Percentiles rank a stretch among this genome's conserved stretches.
Evolutionary conservation across 768 basidiomycete species (phyloP).

Genomic region (Boletus bicolor): DNA sequence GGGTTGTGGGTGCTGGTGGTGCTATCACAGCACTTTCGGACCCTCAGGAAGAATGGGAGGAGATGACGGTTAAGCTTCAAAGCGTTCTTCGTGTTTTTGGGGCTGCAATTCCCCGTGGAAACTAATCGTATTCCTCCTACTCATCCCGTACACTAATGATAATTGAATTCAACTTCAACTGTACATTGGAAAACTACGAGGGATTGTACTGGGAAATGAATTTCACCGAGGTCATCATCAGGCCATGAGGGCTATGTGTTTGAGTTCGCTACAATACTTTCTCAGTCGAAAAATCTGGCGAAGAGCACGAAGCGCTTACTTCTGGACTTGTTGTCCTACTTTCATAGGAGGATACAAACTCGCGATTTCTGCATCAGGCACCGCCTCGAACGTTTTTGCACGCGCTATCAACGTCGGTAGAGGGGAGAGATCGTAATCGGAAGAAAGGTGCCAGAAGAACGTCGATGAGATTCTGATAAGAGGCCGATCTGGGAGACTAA

Average conservation of each 20-base stretch:
- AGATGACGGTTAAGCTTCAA: constrained; percentile 84
- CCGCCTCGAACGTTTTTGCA: constrained; percentile 44
- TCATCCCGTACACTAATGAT: not conserved
- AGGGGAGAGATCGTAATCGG: constrained; percentile 74
- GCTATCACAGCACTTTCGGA: constrained; percentile 94
- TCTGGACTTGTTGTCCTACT: constrained; percentile 86
- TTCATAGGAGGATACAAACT: constrained; percentile 66
- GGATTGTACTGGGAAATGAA: not conserved
- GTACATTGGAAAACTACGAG: not conserved
- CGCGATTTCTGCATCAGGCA: constrained; percentile 28
- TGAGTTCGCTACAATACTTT: constrained; percentile 57
- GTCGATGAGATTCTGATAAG: constrained; percentile 94
- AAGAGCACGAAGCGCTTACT: constrained; percentile 41
- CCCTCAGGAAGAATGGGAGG: constrained; percentile 87
- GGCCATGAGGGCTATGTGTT: constrained; percentile 77
- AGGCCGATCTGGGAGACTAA: constrained; percentile 68
- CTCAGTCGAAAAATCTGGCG: constrained; percentile 8
- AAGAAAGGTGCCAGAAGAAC: constrained; percentile 93
- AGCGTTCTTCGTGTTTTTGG: constrained; percentile 71
- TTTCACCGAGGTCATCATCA: constrained; percentile 30
- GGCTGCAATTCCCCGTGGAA: constrained; percentile 25
- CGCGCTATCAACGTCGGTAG: constrained; percentile 52
- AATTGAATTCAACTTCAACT: constrained; percentile 39
- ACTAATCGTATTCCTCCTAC: constrained; percentile 6
- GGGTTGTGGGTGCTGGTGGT: constrained; percentile 89